phyloP scores from a whole-genome alignment of 257 asterid genomes.

The Petunia axillaris region DNA sequence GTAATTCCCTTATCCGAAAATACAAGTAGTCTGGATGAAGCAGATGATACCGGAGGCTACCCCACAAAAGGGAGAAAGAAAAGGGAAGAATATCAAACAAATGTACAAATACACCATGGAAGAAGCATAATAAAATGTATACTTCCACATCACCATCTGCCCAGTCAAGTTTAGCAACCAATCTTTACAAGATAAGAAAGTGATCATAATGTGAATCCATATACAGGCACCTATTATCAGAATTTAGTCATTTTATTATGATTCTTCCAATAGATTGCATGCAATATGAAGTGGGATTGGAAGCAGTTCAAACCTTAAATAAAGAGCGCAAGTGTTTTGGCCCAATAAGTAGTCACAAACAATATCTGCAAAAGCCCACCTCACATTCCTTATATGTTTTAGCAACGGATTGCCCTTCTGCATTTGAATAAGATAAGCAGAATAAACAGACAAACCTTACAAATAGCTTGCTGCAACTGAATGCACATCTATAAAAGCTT shows the following conservation, averaged over 20 bases:
- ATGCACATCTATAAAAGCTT: neutral
- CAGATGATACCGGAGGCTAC: constrained; percentile 93
- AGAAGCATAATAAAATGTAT: neutral
- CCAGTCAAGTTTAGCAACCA: neutral
- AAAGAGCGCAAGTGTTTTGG: constrained; percentile 81
- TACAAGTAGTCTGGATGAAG: constrained; percentile 97
- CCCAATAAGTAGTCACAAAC: constrained; percentile 85
- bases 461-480: neutral
- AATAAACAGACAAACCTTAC: constrained; percentile 1
- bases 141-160: neutral
- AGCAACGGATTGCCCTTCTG: constrained; percentile 98
- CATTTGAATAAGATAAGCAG: constrained; percentile 30
- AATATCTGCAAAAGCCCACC: constrained; percentile 88
- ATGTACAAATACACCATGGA: neutral
- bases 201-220: neutral
- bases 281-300: neutral
- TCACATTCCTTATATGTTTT: constrained; percentile 88
- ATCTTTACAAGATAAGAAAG: neutral
- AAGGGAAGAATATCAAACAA: constrained; percentile 20
- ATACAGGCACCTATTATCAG: neutral
- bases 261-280: constrained; percentile 4
- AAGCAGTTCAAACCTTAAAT: constrained; percentile 63
- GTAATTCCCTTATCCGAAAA: constrained; percentile 92
- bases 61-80: constrained; percentile 31
- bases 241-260: neutral